Evolutionary conservation across 73 alveolate species (phyloP), one percentile per base, ranked within the genome.

Genomic region (Stentor coeruleus): DNA sequence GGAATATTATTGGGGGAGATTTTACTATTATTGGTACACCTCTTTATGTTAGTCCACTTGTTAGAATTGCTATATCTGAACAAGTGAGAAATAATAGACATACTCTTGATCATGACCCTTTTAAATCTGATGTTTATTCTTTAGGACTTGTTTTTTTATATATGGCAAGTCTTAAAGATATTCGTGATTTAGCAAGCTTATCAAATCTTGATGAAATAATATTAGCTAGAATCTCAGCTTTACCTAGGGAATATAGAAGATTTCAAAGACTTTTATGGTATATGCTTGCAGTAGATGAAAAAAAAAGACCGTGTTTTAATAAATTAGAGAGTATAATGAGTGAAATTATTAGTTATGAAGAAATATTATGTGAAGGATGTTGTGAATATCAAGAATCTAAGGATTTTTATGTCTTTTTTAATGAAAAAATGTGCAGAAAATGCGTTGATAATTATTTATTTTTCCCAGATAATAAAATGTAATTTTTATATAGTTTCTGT

Each of bases 121-220:
- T 60, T 35, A 60, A 60, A 60, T 60, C 80, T 28, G 80, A 60
- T 60, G 80, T 60, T 35, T 60, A 60, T 60, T 60, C 80, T n/a
- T 35, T 60, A 14, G 80, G 80, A 60, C 11, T 60, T 60, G 28
- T 38, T 28, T 60, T 60, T 60, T 60, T 60, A 26, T 60, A 60
- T 49, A 49, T 49, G 66, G 20, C 66, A 11, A 11, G 28, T 49
- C 20, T 49, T 6, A 49, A 49, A 49, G 28, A 11, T 49, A 6
- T 20, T 6, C 6, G 20, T 6, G 66, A 49, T 49, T 49, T 49
- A 49, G 20, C 66, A 11, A 20, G 20, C 20, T 49, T 49, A 20
- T 11, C 6, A 11, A 20, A 49, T 49, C 20, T 49, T 6, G 28
- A 49, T 11, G 20, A 49, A 11, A 49, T 11, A 49, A 49, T 49